Conservation (phyloP, 73 alveolate species). For the Tetrahymena borealis region DNA sequence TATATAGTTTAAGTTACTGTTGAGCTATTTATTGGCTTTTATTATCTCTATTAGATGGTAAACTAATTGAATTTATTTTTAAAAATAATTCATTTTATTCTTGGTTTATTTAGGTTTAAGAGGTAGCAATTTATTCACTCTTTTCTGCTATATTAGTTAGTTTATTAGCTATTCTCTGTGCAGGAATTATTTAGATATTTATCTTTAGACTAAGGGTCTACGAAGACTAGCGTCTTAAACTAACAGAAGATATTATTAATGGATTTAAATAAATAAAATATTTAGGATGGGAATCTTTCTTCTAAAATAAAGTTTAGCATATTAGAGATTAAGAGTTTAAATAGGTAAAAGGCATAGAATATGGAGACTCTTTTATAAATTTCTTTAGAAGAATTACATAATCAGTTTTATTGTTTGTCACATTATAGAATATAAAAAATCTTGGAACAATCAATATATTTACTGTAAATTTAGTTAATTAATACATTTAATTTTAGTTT, state of each 20-base stretch:
- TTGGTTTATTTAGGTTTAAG: background rate
- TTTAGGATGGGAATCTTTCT: background rate
- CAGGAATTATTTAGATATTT: background rate
- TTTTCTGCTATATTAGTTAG: background rate
- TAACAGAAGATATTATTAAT: background rate
- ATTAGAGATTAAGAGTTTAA: background rate
- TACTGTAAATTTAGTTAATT: background rate
- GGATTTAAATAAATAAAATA: background rate
- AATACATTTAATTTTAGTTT: background rate
- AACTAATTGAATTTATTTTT: background rate
- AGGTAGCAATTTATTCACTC: background rate
- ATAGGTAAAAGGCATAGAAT: background rate
- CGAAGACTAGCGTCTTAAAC: background rate
- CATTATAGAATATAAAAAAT: background rate
- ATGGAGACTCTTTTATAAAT: background rate
- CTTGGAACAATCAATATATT: background rate
- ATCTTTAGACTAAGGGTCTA: background rate
- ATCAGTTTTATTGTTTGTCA: background rate
- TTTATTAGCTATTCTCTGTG: background rate
- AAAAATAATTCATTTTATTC: background rate
- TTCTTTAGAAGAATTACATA: background rate
- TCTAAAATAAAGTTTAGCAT: background rate
- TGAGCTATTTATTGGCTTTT: background rate
- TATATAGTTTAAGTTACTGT: background rate
- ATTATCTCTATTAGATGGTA: background rate